Evolutionary conservation across 108 stramenopile species (phyloP).

Genomic region (Nannochloropsis gaditana): DNA sequence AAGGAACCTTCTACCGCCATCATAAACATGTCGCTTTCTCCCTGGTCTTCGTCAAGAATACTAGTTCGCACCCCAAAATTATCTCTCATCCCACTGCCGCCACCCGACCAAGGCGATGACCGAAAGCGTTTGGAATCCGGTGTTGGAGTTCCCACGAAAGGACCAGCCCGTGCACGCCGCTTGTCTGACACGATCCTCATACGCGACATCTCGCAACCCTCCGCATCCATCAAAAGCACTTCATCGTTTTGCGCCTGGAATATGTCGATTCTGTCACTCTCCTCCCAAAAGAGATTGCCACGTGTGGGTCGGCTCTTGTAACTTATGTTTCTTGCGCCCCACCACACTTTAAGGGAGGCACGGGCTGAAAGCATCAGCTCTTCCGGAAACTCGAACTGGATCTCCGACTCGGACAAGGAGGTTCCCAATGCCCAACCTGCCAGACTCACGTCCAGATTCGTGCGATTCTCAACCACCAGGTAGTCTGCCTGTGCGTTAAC

Average conservation of each 20-base stretch:
- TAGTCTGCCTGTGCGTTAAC: not conserved
- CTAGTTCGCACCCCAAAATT: not conserved
- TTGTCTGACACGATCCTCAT: not conserved
- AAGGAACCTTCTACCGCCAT: too few species aligned
- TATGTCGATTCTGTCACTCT: slow-evolving; percentile 15
- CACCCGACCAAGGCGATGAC: not conserved
- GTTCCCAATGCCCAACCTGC: not conserved
- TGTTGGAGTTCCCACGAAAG: not conserved
- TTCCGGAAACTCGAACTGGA: not conserved
- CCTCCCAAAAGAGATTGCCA: slow-evolving; percentile 5
- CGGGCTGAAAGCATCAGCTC: not conserved
- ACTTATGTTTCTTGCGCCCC: slow-evolving; percentile 5
- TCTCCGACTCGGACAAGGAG: not conserved
- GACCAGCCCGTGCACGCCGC: not conserved
- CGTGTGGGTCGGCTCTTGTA: not conserved
- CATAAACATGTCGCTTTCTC: too few species aligned
- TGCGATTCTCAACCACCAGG: slow-evolving; percentile 9
- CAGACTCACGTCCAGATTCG: not conserved
- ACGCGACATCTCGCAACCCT: not conserved
- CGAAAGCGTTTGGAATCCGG: not conserved
- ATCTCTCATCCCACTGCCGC: not conserved
- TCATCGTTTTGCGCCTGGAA: not conserved
- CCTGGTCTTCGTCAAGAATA: too few species aligned
- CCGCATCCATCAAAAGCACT: not conserved
- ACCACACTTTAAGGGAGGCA: not conserved